Evolutionary conservation across 164 flowering plant genomes (phyloP), one percentile per base, ranked within the genome.

Genomic region (Macadamia integrifolia): DNA sequence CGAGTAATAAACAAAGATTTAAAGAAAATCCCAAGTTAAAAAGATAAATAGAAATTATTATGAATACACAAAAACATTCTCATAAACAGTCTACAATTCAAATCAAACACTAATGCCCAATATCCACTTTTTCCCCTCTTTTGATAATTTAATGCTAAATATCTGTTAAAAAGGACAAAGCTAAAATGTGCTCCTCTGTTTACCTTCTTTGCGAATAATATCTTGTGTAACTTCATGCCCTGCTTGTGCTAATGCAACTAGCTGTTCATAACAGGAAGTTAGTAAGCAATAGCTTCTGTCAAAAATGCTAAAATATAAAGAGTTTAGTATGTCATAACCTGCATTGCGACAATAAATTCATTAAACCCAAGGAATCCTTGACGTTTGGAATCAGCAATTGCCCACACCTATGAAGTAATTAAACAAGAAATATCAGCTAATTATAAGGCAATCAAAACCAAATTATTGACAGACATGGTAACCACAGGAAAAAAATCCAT

Each of bases 321-420:
- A 59, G 8, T 60, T 5, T 60, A 9, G 60, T 23, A 48, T 58
- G 40, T 62, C 57, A 60, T 43, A 67, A 92, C 98, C 97, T 90
- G 97, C 98, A 95, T 95, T 35, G 99, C 89, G 72, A 80, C 61
- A 15, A 87, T 69, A 58, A 95, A 95, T 75, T 95, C 98, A 62
- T 78, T 84, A 63, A 92, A 84, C 65, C 96, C 90, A 63, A 95
- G 91, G 78, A 79, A 90, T 18, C 99, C 99, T 71, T 90, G 97
- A 59, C 97, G 68, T 72, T 85, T 92, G 13, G 91, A 84, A 81
- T 95, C 99, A 6, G 99, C 91, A 76, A 90, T 80, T 6, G 98
- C 99, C 99, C 99, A 95, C 31, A 95, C 88, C 98, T 93, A 57
- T 23, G 8, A 40, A 40, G 66, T 46, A 46, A 46, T 8, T 8